Conservation (phyloP, 805 yeast species). For the Yarrowia sp. region DNA sequence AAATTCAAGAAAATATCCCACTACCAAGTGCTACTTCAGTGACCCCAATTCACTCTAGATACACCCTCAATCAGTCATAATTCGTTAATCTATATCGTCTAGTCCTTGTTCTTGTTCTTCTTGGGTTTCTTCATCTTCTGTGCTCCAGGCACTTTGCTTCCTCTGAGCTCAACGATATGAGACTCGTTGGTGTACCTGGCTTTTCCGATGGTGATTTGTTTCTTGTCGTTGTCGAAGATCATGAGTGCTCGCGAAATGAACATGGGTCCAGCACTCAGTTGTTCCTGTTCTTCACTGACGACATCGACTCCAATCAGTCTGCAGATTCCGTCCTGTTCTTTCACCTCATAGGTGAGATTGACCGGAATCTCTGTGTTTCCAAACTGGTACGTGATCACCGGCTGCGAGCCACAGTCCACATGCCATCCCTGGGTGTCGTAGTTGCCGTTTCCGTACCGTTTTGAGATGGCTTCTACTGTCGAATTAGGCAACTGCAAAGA, state of each 20-base stretch:
- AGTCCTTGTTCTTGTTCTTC: neutral
- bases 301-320: neutral
- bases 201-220: conserved; percentile 12
- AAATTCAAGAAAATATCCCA: too few species aligned
- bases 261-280: conserved; percentile 13
- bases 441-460: conserved; percentile 2
- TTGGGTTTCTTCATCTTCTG: conserved; percentile 3
- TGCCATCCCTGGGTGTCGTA: conserved; percentile 8
- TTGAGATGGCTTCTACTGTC: neutral
- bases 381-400: conserved; percentile 15
- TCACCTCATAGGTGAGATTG: neutral
- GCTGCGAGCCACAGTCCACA: conserved; percentile 1
- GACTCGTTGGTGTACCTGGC: conserved; percentile 14
- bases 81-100: neutral
- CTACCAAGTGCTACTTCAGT: too few species aligned
- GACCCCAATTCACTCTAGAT: too few species aligned
- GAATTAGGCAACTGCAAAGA: conserved; percentile 8
- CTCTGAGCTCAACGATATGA: neutral
- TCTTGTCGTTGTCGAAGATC: conserved; percentile 22
- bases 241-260: conserved; percentile 14
- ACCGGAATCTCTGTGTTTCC: conserved; percentile 9
- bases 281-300: neutral
- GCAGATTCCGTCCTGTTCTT: neutral
- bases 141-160: conserved; percentile 7
- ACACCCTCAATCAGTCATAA: too few species aligned